Conservation (phyloP, 75 land plant species). For the Sequoiadendron giganteum region DNA sequence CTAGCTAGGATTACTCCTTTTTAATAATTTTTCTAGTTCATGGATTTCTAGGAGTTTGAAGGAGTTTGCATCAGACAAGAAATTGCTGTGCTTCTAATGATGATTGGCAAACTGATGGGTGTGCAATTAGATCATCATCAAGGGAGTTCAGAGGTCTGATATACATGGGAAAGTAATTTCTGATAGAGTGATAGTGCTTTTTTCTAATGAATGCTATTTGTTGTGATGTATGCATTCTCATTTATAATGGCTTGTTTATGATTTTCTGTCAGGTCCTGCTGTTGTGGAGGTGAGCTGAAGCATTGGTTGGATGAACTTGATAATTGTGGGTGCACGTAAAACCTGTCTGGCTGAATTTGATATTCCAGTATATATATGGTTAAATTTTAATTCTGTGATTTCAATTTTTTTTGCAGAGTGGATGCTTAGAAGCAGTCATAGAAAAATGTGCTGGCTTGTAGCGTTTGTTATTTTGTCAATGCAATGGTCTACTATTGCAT, state of each 20-base stretch:
- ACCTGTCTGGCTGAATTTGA: not conserved
- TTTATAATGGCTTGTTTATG: not conserved
- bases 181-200: not conserved
- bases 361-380: not conserved
- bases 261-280: constrained; percentile 2
- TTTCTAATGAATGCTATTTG: not conserved
- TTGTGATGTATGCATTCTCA: not conserved
- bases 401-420: not conserved
- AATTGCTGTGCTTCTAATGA: not conserved
- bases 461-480: not conserved
- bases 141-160: not conserved
- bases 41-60: not conserved
- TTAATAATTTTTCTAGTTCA: not conserved
- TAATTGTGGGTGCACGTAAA: not conserved
- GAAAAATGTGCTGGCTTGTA: constrained; percentile 4
- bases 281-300: constrained; percentile 11
- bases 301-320: not conserved
- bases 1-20: not conserved
- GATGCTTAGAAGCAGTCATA: not conserved
- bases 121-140: not conserved
- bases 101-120: not conserved
- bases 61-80: not conserved
- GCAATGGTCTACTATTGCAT: not conserved
- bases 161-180: not conserved
- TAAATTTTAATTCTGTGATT: constrained; percentile 1